phyloP scores from a whole-genome alignment of 2,329 filamentous ascomycete species.

The Cladophialophora bantiana region DNA sequence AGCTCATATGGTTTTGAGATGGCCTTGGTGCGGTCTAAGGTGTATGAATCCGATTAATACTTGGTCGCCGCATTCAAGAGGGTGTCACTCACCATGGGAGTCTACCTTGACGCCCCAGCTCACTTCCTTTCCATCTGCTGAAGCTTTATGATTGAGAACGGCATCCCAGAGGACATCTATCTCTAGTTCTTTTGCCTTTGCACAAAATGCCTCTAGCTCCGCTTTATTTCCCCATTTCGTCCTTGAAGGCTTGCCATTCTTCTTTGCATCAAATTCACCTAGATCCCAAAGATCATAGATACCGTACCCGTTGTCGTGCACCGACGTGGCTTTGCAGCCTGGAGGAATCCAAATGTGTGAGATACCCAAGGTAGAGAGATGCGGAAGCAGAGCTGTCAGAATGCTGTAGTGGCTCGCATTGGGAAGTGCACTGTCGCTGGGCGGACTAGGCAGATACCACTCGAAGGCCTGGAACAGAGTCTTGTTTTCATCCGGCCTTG shows the following conservation, averaged over 20 bases:
- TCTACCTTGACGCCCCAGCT: slow-evolving; percentile 71
- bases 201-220: slow-evolving; percentile 63
- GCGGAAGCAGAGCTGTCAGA: slow-evolving; percentile 60
- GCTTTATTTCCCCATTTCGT: slow-evolving; percentile 75
- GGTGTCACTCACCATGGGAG: slow-evolving; percentile 47
- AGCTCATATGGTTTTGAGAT: slow-evolving; percentile 66
- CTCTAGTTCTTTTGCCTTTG: slow-evolving; percentile 59
- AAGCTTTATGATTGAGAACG: slow-evolving; percentile 75
- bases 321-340: slow-evolving; percentile 69
- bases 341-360: slow-evolving; percentile 73
- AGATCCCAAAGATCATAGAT: slow-evolving; percentile 74
- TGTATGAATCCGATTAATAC: neutral
- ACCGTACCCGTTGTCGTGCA: slow-evolving; percentile 70
- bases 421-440: slow-evolving; percentile 41
- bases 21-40: slow-evolving; percentile 61
- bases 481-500: slow-evolving; percentile 50
- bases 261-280: slow-evolving; percentile 77
- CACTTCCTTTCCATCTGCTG: slow-evolving; percentile 69
- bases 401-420: slow-evolving; percentile 67
- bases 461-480: slow-evolving; percentile 75
- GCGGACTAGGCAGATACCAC: slow-evolving; percentile 66
- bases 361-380: slow-evolving; percentile 66
- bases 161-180: slow-evolving; percentile 72
- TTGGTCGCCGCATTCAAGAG: neutral
- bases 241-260: slow-evolving; percentile 48